Base-by-base conservation (phyloP, 441 rosid species). In the Gossypium schwendimanii region DNA sequence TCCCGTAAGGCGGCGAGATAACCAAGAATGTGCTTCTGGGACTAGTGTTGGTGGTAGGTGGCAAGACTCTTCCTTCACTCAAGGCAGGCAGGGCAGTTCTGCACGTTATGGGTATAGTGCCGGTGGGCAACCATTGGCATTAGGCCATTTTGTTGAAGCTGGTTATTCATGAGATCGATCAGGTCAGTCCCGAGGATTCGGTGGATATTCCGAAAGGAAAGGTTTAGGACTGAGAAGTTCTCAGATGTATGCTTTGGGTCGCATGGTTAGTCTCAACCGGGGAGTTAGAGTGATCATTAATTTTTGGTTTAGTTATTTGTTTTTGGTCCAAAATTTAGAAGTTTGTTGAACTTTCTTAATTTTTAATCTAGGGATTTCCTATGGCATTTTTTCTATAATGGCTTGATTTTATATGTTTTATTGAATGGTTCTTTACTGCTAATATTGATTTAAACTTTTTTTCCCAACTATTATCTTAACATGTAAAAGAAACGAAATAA, bases 191-290 rank as follows among this genome's bases (percentile, higher is more conserved):
- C 79, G 90, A 61, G 81, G 87, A 69, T 20, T 71, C 1, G 83
- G 90, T 57, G 92, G 91, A 21, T 82, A 87, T 74, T 75, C 69
- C 41, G 85, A 87, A 69, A 83, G 88, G 41, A 39, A 85, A 65
- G 81, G 80, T 66, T 45, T 75, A 0, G 76, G 84, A 4, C 78
- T 74, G 9, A 82, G 93, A 82, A 88, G 87, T 45, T 80, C 85
- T 58, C 90, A 84, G 26, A 78, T 84, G 81, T 91, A 89, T 80
- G 79, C 79, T 36, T 76, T 89, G 0, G 80, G 81, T 65, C 97
- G 87, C 33, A 88, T 93, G 93, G 95, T 93, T 18, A 89, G 76
- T 79, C 91, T 91, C n/a, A 81, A 81, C 83, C 71, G 84, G 64
- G 91, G 92, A 6, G 50, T 73, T 66, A 91, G 89, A 0, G 74